Percentiles rank a stretch among this genome's conserved stretches.
phyloP scores from a whole-genome alignment of 2,329 filamentous ascomycete genomes.

The Penicillium polonicum region DNA sequence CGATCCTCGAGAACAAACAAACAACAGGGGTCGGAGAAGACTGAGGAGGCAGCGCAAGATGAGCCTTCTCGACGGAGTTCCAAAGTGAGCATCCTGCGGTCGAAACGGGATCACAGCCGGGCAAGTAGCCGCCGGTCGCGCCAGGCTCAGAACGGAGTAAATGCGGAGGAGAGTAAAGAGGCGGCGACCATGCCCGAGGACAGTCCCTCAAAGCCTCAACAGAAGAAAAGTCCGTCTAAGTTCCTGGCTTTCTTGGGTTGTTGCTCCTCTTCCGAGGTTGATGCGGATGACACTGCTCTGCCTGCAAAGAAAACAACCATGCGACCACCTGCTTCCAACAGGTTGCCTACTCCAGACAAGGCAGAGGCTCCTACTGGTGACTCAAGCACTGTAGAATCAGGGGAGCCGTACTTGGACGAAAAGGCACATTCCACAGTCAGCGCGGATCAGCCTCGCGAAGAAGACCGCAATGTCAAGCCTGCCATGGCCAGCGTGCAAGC shows the following conservation, averaged over 20 bases:
- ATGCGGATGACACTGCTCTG: slow-evolving; percentile 43
- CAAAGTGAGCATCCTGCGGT: slow-evolving; percentile 64
- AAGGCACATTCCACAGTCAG: slow-evolving; percentile 36
- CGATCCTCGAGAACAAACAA: slow-evolving; percentile 41
- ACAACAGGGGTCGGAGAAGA: slow-evolving; percentile 33
- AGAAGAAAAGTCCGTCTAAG: slow-evolving; percentile 43
- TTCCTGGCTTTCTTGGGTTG: slow-evolving; percentile 50
- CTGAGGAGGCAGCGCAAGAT: slow-evolving; percentile 34
- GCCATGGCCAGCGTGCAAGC: slow-evolving; percentile 40
- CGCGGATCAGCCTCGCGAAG: slow-evolving; percentile 31
- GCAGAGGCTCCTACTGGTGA: slow-evolving; percentile 39
- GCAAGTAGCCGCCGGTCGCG: slow-evolving; percentile 55
- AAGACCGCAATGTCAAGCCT: slow-evolving; percentile 32
- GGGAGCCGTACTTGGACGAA: slow-evolving; percentile 41
- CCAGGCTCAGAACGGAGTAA: slow-evolving; percentile 36
- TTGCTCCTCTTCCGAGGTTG: slow-evolving; percentile 49
- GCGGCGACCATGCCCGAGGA: slow-evolving; percentile 33
- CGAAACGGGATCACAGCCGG: slow-evolving; percentile 65
- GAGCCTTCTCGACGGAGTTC: slow-evolving; percentile 59
- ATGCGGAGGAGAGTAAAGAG: slow-evolving; percentile 34
- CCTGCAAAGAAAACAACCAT: slow-evolving; percentile 49
- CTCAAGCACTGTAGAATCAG: slow-evolving; percentile 42
- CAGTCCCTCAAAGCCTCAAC: slow-evolving; percentile 36
- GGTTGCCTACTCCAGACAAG: slow-evolving; percentile 43
- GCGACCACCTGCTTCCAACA: slow-evolving; percentile 36